Evolutionary conservation across 345 rosid species (phyloP).

Genomic region (Rhodomyrtus tomentosa): DNA sequence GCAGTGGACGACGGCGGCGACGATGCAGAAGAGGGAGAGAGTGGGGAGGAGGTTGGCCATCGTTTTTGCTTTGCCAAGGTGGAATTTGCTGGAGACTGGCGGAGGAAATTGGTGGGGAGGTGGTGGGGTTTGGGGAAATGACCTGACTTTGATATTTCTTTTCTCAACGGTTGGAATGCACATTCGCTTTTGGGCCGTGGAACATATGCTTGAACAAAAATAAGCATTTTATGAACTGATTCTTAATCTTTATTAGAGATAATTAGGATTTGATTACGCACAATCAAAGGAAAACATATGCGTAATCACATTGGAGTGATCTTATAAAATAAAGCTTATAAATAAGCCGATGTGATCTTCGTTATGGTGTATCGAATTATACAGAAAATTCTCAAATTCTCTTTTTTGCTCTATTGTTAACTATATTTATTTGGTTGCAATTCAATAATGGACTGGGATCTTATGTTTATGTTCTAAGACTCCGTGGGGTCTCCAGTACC

Average conservation of each 20-base stretch:
- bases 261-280: too few relatives aligned
- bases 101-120: neutral
- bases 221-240: neutral
- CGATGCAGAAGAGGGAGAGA: neutral
- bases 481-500: neutral
- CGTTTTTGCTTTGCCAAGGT: neutral
- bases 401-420: too few relatives aligned
- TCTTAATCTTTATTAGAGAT: too few relatives aligned
- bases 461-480: neutral
- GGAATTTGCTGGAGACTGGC: neutral
- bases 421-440: neutral
- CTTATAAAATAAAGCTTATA: too few relatives aligned
- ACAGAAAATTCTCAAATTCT: too few relatives aligned
- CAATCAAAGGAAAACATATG: too few relatives aligned
- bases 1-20: neutral
- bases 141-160: too few relatives aligned
- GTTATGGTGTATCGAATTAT: too few relatives aligned
- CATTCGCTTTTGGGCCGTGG: neutral
- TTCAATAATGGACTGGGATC: neutral
- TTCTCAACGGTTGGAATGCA: neutral
- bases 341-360: too few relatives aligned
- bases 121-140: neutral
- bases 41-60: neutral
- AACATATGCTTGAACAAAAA: neutral
- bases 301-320: too few relatives aligned